Conservation (phyloP, 140 eudicot species). For the Artemisia princeps region DNA sequence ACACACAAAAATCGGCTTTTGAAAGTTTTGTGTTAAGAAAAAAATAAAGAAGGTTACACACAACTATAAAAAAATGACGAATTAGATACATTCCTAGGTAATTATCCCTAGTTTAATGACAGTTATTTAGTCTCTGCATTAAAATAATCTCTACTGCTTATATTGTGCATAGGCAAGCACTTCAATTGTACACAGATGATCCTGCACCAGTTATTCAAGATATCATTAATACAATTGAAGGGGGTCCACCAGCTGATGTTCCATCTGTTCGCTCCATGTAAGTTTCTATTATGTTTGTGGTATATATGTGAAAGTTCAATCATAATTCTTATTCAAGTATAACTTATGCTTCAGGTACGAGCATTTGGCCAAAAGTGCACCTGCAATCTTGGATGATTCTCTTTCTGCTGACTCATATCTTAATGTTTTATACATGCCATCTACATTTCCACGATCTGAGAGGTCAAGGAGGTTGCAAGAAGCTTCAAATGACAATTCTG, state of each 20-base stretch:
- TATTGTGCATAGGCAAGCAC: slow-evolving; percentile 74
- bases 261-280: slow-evolving; percentile 94
- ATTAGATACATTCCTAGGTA: too few relatives aligned
- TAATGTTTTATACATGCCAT: slow-evolving; percentile 90
- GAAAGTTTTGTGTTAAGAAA: too few relatives aligned
- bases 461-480: slow-evolving; percentile 66
- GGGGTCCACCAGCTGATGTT: slow-evolving; percentile 97
- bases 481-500: slow-evolving; percentile 45
- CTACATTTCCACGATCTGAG: slow-evolving; percentile 94
- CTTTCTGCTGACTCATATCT: slow-evolving; percentile 98
- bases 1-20: too few relatives aligned
- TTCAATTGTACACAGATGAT: slow-evolving; percentile 73
- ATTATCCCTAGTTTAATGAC: not conserved
- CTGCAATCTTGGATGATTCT: slow-evolving; percentile 93
- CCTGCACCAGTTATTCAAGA: slow-evolving; percentile 70
- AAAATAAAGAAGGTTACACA: too few relatives aligned
- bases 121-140: slow-evolving; percentile 12
- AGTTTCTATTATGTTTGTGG: too few relatives aligned
- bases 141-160: slow-evolving; percentile 14
- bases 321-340: not conserved
- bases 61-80: too few relatives aligned
- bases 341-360: slow-evolving; percentile 59
- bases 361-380: slow-evolving; percentile 96
- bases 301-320: slow-evolving; percentile 20
- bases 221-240: slow-evolving; percentile 88